Evolutionary conservation across 192 early-diverging fungal genomes (phyloP).

Genomic region (Coemansia sp.): DNA sequence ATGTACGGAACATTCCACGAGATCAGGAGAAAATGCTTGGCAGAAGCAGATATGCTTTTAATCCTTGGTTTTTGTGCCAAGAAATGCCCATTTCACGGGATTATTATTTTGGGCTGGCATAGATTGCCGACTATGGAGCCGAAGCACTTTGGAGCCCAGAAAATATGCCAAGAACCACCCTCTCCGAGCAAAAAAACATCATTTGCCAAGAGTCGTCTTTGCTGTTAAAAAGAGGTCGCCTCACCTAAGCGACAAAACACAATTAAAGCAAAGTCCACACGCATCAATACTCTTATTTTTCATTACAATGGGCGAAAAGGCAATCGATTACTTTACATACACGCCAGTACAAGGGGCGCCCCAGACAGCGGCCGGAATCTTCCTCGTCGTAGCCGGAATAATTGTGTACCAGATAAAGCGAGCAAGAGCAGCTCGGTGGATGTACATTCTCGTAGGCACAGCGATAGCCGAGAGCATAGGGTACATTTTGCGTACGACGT

Average conservation of each 20-base stretch:
- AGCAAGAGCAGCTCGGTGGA: constrained; percentile 16
- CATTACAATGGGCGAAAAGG: not conserved
- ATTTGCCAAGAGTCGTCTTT: not conserved
- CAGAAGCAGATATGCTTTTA: not conserved
- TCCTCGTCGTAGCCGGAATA: constrained; percentile 1
- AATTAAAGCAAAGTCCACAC: not conserved
- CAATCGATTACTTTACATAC: constrained; percentile 30
- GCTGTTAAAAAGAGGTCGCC: not conserved
- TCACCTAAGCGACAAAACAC: not conserved
- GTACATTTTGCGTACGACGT: constrained; percentile 35
- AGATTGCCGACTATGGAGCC: not conserved
- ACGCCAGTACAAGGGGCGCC: constrained; percentile 36
- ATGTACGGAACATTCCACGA: not conserved
- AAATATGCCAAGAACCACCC: not conserved
- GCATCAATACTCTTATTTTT: not conserved
- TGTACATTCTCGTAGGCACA: constrained; percentile 34
- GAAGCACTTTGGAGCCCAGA: not conserved
- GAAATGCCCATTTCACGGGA: not conserved
- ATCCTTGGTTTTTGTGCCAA: not conserved
- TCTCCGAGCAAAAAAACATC: not conserved
- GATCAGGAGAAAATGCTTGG: not conserved
- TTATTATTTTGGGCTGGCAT: too few species aligned
- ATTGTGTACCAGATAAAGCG: constrained; percentile 9
- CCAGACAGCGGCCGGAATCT: constrained; percentile 19
- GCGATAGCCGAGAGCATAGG: constrained; percentile 45